Conservation (phyloP, 306 rosid genomes). For the Corylus heterophylla region DNA sequence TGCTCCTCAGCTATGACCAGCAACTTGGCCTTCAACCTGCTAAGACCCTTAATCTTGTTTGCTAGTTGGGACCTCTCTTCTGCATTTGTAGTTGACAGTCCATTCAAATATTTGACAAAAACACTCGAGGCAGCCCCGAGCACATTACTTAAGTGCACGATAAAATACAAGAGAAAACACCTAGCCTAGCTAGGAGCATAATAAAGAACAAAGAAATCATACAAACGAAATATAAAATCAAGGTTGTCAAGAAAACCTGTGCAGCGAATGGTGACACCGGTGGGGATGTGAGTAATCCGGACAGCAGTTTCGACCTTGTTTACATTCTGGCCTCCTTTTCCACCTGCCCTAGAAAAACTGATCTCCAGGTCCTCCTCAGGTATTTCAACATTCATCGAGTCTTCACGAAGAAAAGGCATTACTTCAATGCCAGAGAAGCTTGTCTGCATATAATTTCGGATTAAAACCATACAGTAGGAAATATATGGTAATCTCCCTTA, state of each 20-base stretch:
- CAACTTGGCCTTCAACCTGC: slow-evolving; percentile 88
- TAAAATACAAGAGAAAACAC: not conserved
- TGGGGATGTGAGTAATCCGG: slow-evolving; percentile 95
- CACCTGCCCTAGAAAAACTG: slow-evolving; percentile 91
- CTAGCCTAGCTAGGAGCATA: not conserved
- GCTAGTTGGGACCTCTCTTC: slow-evolving; percentile 95
- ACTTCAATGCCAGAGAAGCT: slow-evolving; percentile 96
- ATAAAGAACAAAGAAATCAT: not conserved
- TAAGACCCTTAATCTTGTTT: slow-evolving; percentile 78
- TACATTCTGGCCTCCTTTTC: slow-evolving; percentile 97
- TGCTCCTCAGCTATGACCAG: slow-evolving; percentile 90
- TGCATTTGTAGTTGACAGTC: slow-evolving; percentile 35
- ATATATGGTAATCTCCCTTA: slow-evolving; percentile 4
- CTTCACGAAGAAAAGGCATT: slow-evolving; percentile 96
- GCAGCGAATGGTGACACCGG: slow-evolving; percentile 92
- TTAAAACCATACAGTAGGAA: slow-evolving; percentile 5
- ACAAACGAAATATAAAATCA: not conserved
- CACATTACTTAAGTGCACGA: too few species aligned
- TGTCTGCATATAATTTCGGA: slow-evolving; percentile 54
- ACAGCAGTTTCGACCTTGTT: slow-evolving; percentile 98
- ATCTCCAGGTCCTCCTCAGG: slow-evolving; percentile 96
- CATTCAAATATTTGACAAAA: too few species aligned
- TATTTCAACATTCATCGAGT: slow-evolving; percentile 75
- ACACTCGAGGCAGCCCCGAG: too few species aligned
- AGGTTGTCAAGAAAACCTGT: slow-evolving; percentile 56